These are phyloP conservation scores for Mucor lusitanicus DNA, from an alignment of 371 early-diverging fungal species.

Conservation along the genomic window DNA sequence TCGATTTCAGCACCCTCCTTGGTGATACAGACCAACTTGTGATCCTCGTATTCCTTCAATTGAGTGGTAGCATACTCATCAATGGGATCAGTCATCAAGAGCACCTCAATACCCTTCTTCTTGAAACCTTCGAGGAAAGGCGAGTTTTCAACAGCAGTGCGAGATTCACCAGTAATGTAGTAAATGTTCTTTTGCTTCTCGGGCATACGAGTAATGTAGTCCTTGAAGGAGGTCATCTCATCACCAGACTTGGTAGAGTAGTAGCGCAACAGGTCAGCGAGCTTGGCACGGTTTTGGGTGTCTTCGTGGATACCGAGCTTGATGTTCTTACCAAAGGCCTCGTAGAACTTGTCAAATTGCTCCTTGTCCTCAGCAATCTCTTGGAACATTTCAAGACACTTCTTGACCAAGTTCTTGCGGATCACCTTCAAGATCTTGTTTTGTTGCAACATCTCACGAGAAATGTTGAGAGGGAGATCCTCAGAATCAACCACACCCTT, in stretches of 20 bases:
- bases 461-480: conserved; percentile 89
- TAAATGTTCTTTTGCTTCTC: conserved; percentile 87
- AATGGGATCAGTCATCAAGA: conserved; percentile 94
- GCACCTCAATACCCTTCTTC: conserved; percentile 96
- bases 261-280: conserved; percentile 77
- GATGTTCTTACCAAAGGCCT: conserved; percentile 68
- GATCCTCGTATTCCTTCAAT: conserved; percentile 98
- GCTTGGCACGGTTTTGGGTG: conserved; percentile 62
- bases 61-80: conserved; percentile 97
- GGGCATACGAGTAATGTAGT: conserved; percentile 82
- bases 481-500: conserved; percentile 85
- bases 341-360: conserved; percentile 75
- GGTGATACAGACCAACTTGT: conserved; percentile 97
- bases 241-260: conserved; percentile 67
- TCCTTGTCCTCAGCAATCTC: conserved; percentile 70
- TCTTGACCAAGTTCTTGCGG: conserved; percentile 80
- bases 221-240: conserved; percentile 70
- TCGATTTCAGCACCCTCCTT: conserved; percentile 99
- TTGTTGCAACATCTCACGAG: conserved; percentile 88
- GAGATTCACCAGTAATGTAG: conserved; percentile 98
- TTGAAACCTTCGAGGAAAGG: conserved; percentile 98
- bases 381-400: conserved; percentile 79
- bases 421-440: conserved; percentile 77
- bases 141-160: conserved; percentile 93
- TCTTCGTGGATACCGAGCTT: conserved; percentile 85